Base-by-base conservation (phyloP, 164 flowering plant species). In the Stephania japonica region DNA sequence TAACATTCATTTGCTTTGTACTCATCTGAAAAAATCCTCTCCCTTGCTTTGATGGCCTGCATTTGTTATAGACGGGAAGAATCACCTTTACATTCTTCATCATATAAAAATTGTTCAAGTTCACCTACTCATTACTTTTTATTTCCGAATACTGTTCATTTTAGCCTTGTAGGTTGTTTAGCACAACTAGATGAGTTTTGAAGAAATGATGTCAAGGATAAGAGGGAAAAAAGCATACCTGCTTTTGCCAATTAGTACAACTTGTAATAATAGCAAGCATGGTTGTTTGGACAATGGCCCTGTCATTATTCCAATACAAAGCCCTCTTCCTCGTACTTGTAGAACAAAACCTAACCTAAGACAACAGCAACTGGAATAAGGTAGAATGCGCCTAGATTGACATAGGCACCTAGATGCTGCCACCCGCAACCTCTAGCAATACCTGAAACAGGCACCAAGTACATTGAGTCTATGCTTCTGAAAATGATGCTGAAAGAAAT, bases 381-480 rank as follows among this genome's bases (percentile, higher is more conserved):
- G 76, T 91, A 93, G 73, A 82, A 90, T 11, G 98, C 87, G 0
- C 81, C 90, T 38, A 93, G 89, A 72, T 91, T 91, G 5, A 89
- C 80, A 69, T 75, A 89, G 7, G 97, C 94, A 24, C 94, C 94
- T 38, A 90, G 71, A 68, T 87, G 85, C 83, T 93, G 97, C 97
- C 92, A 90, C 16, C 98, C 97, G 69, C 90, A 86, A 64, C 98
- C 96, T 78, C 96, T 82, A 1, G 96, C 91, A 73, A 90, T 79
- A 47, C 95, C 95, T 90, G 75, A 19, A 63, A 59, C 64, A 59
- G 9, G 64, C 61, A 18, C 23, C 47, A 27, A 61, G 27, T 18
- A 49, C 49, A n/a, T 72, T 24, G 6, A 63, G 13, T 26, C 19
- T 44, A 32, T 32, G 38, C 42, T 24, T 24, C 41, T 32, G n/a